phyloP scores from a whole-genome alignment of 257 asterid genomes.

The Solanum raphanifolium region DNA sequence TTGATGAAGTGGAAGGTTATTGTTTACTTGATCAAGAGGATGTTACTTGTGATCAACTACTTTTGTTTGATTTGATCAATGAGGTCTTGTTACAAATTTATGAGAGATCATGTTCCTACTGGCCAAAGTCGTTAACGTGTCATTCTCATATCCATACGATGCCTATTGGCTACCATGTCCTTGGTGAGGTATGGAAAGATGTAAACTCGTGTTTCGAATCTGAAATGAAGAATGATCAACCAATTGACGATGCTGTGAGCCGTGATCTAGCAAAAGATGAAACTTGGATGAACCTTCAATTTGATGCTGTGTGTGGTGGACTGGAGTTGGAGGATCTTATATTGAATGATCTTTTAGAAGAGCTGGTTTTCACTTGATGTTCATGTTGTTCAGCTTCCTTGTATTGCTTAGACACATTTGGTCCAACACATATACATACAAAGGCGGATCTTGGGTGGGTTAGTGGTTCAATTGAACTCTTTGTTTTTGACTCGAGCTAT shows the following conservation, averaged over 20 bases:
- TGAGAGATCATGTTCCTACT: slow-evolving; percentile 50
- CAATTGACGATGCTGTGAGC: slow-evolving; percentile 44
- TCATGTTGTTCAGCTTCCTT: neutral
- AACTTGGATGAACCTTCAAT: slow-evolving; percentile 75
- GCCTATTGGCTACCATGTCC: slow-evolving; percentile 51
- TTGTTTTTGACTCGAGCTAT: neutral
- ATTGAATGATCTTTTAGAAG: slow-evolving; percentile 59
- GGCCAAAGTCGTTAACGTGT: slow-evolving; percentile 49
- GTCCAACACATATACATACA: neutral
- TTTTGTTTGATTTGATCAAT: slow-evolving; percentile 58
- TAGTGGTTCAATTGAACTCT: neutral
- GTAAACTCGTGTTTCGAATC: slow-evolving; percentile 28
- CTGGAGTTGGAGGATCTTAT: slow-evolving; percentile 56
- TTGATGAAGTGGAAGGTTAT: slow-evolving; percentile 36
- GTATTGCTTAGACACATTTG: neutral
- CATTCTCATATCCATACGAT: slow-evolving; percentile 39
- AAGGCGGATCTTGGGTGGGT: neutral
- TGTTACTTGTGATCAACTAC: slow-evolving; percentile 27
- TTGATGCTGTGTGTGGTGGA: slow-evolving; percentile 63
- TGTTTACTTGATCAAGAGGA: slow-evolving; percentile 19
- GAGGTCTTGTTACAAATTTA: slow-evolving; percentile 51
- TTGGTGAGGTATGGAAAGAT: slow-evolving; percentile 66
- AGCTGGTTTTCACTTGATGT: slow-evolving; percentile 18
- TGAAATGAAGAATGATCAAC: slow-evolving; percentile 27
- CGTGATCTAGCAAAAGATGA: slow-evolving; percentile 35